These are phyloP conservation scores for Hypericum androsaemum DNA, from an alignment of 345 rosid species.

Conservation along the genomic window DNA sequence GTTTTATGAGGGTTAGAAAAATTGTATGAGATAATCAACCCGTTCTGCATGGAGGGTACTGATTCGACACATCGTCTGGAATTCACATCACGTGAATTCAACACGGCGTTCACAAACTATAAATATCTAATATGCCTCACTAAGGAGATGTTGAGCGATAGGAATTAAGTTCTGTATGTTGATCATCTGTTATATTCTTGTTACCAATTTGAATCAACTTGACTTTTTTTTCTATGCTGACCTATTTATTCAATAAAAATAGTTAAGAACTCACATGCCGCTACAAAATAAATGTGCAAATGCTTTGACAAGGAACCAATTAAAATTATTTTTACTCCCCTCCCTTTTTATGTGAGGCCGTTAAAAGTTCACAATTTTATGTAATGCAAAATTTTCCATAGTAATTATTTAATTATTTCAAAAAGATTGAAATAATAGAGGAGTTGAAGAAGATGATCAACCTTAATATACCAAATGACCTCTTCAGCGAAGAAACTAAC, in stretches of 20 bases:
- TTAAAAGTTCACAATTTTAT: conserved; percentile 1
- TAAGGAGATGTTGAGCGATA: conserved; percentile 80
- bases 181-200: conserved; percentile 1
- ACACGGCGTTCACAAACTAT: conserved; percentile 96
- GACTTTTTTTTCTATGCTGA: conserved; percentile 4
- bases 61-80: conserved; percentile 97
- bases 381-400: too few relatives aligned
- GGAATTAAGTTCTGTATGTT: conserved; percentile 5
- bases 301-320: conserved; percentile 74
- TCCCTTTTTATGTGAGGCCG: conserved; percentile 72
- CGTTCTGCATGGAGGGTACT: conserved; percentile 92
- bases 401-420: conserved; percentile 13
- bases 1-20: conserved; percentile 88
- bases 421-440: conserved; percentile 84
- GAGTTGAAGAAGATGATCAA: conserved; percentile 83
- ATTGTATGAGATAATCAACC: conserved; percentile 93
- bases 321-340: conserved; percentile 89
- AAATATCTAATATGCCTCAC: conserved; percentile 84
- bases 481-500: conserved; percentile 72
- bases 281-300: conserved; percentile 81
- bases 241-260: conserved; percentile 43
- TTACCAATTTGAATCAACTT: neutral
- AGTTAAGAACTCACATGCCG: conserved; percentile 84
- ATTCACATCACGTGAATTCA: conserved; percentile 95
- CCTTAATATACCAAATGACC: conserved; percentile 77